These are phyloP conservation scores for Hygrocybe coccinea DNA, from an alignment of 768 basidiomycete species.

Conservation along the genomic window DNA sequence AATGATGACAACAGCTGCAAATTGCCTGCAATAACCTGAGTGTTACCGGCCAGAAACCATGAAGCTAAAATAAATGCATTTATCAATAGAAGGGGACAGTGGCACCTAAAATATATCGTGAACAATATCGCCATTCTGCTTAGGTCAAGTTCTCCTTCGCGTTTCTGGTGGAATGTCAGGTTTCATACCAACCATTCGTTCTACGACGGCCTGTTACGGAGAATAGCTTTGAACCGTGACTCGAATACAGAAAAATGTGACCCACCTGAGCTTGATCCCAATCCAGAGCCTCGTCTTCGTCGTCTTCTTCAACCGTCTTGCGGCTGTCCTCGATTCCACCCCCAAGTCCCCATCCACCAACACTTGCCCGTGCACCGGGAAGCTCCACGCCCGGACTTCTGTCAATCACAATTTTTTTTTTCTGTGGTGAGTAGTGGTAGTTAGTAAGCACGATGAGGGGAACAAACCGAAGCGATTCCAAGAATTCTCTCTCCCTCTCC, in stretches of 20 bases:
- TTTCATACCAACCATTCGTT: conserved; percentile 55
- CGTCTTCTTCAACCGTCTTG: conserved; percentile 51
- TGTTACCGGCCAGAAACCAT: no score
- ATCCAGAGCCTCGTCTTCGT: conserved; percentile 59
- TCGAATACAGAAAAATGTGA: background rate
- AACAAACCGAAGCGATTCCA: conserved; percentile 48
- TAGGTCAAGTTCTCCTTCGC: conserved; percentile 7
- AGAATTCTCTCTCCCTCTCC: conserved; percentile 49
- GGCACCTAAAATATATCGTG: no score
- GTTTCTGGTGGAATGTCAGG: conserved; percentile 8
- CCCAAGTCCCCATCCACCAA: conserved; percentile 76
- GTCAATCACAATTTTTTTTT: conserved; percentile 6
- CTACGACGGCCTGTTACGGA: conserved; percentile 43
- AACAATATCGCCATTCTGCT: no score
- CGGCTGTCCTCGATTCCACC: conserved; percentile 48
- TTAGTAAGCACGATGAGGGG: background rate
- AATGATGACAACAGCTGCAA: no score
- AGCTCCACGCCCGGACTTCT: conserved; percentile 53
- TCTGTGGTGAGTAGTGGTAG: no score
- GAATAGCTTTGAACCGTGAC: background rate
- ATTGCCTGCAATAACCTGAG: no score
- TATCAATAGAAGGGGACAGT: no score
- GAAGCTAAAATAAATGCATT: no score
- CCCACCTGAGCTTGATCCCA: conserved; percentile 69
- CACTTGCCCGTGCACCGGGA: conserved; percentile 40